These are phyloP conservation scores for Mycena polygramma DNA, from an alignment of 768 basidiomycete genomes.

Conservation along the genomic window DNA sequence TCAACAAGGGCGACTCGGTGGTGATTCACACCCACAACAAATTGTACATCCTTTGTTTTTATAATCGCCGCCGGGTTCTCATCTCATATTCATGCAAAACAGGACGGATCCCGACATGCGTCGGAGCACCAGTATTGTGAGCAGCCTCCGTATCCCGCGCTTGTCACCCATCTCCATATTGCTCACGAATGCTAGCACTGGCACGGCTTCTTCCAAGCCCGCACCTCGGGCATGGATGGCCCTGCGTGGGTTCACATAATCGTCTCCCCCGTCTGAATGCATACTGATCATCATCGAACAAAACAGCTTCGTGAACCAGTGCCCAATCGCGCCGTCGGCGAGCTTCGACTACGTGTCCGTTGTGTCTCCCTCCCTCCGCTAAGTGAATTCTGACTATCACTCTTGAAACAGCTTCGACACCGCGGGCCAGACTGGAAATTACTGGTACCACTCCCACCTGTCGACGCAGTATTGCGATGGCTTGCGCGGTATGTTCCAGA, in stretches of 20 bases:
- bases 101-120: slow-evolving; percentile 37
- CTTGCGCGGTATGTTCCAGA: background rate
- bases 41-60: background rate
- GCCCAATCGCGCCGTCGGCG: slow-evolving; percentile 7
- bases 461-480: slow-evolving; percentile 24
- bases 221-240: slow-evolving; percentile 11
- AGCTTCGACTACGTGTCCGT: slow-evolving; percentile 17
- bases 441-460: slow-evolving; percentile 27
- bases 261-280: background rate
- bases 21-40: background rate
- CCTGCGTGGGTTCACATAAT: background rate
- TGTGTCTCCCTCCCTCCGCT: too few relatives aligned
- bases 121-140: slow-evolving; percentile 43
- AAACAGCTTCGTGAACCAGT: slow-evolving; percentile 14
- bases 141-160: slow-evolving; percentile 8
- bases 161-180: too few relatives aligned
- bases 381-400: too few relatives aligned
- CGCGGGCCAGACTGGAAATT: too few relatives aligned
- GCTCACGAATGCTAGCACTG: too few relatives aligned
- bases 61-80: too few relatives aligned
- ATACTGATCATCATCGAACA: background rate
- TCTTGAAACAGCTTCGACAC: background rate
- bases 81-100: too few relatives aligned
- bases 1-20: slow-evolving; percentile 21
- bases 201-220: slow-evolving; percentile 19